Base-by-base conservation (phyloP, 257 asterid species). In the Ophiorrhiza pumila region DNA sequence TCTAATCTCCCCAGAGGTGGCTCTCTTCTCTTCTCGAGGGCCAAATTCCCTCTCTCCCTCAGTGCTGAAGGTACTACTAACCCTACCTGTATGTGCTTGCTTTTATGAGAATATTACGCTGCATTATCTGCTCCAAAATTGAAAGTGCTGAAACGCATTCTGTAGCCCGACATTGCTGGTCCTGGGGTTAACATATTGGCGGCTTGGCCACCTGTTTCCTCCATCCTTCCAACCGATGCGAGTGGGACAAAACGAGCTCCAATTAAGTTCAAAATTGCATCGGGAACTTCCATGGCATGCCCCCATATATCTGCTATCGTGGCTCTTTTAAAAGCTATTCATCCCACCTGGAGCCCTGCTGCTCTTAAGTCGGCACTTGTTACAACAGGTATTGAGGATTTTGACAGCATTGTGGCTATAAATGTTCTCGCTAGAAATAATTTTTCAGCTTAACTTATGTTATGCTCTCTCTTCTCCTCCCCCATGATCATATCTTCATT, bases 261-360 rank as follows among this genome's bases (percentile, higher is more conserved):
- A 11, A 23, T 78, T 61, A 60, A 69, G 47, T 83, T 76, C 81
- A 75, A 73, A 27, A 72, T 83, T 63, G 81, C 62, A 37, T 78
- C 85, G 1, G 85, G 85, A 25, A 83, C 81, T 74, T 80, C 87
- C 65, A 83, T 83, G 83, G 79, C 85, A 1, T 83, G 85, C 73
- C 87, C 87, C 47, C 87, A 80, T 49, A n/a, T 80, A 46, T 80
- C 85, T 13, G 85, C 81, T 25, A 70, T 83, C 31, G 81, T 83
- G 22, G 70, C 85, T 37, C 87, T 83, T 74, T 42, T 80, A 8
- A 80, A 72, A 45, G 45, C 71, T 57, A 78, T 80, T 52, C 85
- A 83, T 65, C 87, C 85, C 22, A 11, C 72, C 22, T 80, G 87
- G 85, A 77, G 85, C 69, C 87, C 85, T 72, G 87, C 85, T 31